Percentiles rank a stretch among this genome's conserved stretches.
Conservation (phyloP, 208 protist genomes). For the Naegleria lovaniensis region DNA sequence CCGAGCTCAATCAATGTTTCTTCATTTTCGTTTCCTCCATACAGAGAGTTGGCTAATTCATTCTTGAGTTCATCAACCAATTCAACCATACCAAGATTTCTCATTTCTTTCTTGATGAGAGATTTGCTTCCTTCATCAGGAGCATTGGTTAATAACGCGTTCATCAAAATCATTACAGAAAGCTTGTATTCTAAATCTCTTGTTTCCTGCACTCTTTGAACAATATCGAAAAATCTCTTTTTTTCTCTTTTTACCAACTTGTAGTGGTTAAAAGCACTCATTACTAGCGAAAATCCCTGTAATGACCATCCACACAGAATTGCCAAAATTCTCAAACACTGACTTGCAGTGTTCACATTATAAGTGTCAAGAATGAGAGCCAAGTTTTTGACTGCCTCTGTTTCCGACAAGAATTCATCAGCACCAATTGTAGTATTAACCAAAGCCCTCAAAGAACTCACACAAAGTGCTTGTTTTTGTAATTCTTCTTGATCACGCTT, state of each 20-base stretch:
- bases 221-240: neutral
- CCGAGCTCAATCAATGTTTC: neutral
- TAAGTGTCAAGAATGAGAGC: neutral
- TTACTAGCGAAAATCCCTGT: neutral
- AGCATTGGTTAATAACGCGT: neutral
- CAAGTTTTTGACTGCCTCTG: neutral
- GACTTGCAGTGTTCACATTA: neutral
- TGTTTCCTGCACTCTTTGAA: neutral
- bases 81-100: neutral
- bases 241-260: conserved; percentile 1
- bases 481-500: neutral
- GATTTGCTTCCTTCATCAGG: neutral
- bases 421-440: neutral
- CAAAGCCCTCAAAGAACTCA: neutral
- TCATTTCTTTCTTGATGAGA: neutral
- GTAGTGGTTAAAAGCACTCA: conserved; percentile 6
- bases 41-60: neutral
- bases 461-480: neutral
- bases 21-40: neutral
- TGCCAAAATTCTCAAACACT: neutral
- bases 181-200: neutral
- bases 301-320: neutral
- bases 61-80: neutral
- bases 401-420: neutral
- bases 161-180: neutral